These are phyloP conservation scores for Neurospora sp. DNA, from an alignment of 495 filamentous ascomycete genomes.

Conservation along the genomic window DNA sequence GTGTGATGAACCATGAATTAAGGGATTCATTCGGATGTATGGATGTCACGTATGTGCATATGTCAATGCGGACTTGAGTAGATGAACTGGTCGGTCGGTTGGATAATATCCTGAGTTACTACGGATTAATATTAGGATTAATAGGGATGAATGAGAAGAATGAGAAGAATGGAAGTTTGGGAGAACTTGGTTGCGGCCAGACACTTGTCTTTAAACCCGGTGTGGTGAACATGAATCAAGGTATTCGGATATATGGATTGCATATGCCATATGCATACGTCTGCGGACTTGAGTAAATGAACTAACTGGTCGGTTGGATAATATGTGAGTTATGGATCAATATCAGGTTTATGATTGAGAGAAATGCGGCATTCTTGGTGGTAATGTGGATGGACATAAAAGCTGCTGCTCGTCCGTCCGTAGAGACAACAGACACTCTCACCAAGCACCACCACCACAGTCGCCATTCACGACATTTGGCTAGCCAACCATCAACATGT, in stretches of 20 bases:
- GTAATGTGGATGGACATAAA: not conserved
- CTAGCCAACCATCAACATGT: slow-evolving; percentile 3
- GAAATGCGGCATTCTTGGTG: not conserved
- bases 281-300: not conserved
- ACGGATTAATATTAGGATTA: not conserved
- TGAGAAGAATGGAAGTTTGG: not conserved
- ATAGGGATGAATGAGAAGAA: not conserved
- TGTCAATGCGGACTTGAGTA: not conserved
- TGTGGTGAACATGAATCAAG: not conserved
- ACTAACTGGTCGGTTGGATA: slow-evolving; percentile 1
- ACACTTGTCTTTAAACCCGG: not conserved
- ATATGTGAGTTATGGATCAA: not conserved
- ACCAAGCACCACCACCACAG: not conserved
- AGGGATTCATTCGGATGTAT: not conserved
- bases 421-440: not conserved
- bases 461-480: not conserved
- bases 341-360: not conserved
- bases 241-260: not conserved
- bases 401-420: not conserved
- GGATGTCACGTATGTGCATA: not conserved
- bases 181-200: not conserved
- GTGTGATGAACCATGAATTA: too few relatives aligned
- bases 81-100: not conserved
- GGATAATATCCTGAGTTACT: not conserved
- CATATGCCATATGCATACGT: too few relatives aligned